Base-by-base conservation (phyloP, 192 early-diverging fungal species). In the Coemansia asiatica region DNA sequence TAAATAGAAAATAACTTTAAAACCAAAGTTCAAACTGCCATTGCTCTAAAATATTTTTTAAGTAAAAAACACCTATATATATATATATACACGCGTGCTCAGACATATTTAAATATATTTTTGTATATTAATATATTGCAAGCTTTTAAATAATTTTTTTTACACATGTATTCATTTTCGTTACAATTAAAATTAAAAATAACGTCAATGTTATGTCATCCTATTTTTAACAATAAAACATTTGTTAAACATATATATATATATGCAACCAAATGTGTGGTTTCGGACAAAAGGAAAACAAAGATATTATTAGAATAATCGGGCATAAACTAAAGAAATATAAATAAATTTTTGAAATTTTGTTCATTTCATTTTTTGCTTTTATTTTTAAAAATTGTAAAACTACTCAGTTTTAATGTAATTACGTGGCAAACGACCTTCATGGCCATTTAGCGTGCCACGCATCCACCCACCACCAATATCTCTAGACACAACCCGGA, bases 381-480 rank as follows among this genome's bases (percentile, higher is more conserved):
- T 33, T 33, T 33, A 44, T 13, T 13, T 12, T 13, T 13, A 44
- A 44, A 13, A 8, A 16, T 2, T 8, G 15, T 13, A 9, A 44
- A 16, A 13, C 27, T 63, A 48, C 22, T 67, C 71, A 18, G 60
- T 56, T 31, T 48, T 48, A 12, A 81, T 66, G 64, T 73, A 81
- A 49, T 55, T 74, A 8, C 40, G 55, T 0, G 78, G 72, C 33
- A 81, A 53, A 19, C 66, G 63, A 1, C 78, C 72, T 44, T 74
- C 54, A 18, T 53, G 40, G 0, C 68, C 69, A 19, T 40, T 36
- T 13, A 77, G 44, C 21, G 18, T 55, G 27, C 66, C 69, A 50
- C 63, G 54, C 27, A 81, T 48, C 78, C 78, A 81, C 9, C 72
- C 78, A 6, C 68, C 66, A n/a, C 64, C 63, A 8, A 65, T 56